Evolutionary conservation across 805 yeast genomes (phyloP).

Genomic region (Monosporozyma servazzii): DNA sequence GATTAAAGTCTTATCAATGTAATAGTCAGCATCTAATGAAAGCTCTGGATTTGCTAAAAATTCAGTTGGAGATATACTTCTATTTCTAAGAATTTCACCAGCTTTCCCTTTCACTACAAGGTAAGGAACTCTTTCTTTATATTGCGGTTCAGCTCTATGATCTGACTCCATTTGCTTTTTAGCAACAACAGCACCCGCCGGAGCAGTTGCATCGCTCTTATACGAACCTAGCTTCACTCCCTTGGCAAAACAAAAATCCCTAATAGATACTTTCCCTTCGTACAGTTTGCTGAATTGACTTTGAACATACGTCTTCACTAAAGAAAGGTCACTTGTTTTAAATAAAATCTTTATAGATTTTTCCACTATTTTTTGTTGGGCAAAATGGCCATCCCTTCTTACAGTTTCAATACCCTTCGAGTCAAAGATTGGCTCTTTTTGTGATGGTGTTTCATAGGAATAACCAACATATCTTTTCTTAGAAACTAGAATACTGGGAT

Average conservation of each 20-base stretch:
- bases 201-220: slow-evolving; percentile 59
- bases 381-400: slow-evolving; percentile 89
- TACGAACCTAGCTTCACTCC: slow-evolving; percentile 82
- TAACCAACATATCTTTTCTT: slow-evolving; percentile 91
- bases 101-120: slow-evolving; percentile 56
- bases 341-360: slow-evolving; percentile 59
- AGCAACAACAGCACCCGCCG: slow-evolving; percentile 90
- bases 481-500: slow-evolving; percentile 71
- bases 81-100: slow-evolving; percentile 55
- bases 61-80: slow-evolving; percentile 73
- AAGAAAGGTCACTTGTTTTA: slow-evolving; percentile 60
- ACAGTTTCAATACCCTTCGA: slow-evolving; percentile 97
- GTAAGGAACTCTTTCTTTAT: slow-evolving; percentile 80
- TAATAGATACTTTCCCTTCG: slow-evolving; percentile 52
- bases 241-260: slow-evolving; percentile 86
- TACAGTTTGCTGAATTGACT: slow-evolving; percentile 60
- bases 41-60: slow-evolving; percentile 38
- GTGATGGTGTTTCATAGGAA: slow-evolving; percentile 53
- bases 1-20: slow-evolving; percentile 70
- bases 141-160: slow-evolving; percentile 73
- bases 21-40: slow-evolving; percentile 72
- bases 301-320: slow-evolving; percentile 55
- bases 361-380: slow-evolving; percentile 77
- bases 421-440: slow-evolving; percentile 61
- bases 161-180: slow-evolving; percentile 53